Conservation (phyloP, 345 rosid genomes). For the Citrus mangshanensis region DNA sequence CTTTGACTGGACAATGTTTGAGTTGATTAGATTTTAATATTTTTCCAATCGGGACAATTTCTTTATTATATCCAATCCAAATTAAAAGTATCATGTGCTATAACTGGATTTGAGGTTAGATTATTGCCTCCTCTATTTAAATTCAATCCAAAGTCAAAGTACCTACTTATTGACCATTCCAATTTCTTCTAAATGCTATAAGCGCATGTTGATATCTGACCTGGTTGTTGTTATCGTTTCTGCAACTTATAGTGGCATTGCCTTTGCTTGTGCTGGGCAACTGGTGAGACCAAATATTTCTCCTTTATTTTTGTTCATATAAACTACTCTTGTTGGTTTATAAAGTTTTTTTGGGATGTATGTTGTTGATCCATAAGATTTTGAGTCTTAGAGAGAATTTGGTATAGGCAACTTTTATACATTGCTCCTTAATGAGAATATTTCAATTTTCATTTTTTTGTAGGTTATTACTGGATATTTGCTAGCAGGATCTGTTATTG, state of each 20-base stretch:
- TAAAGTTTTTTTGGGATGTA: background rate
- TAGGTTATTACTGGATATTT: constrained; percentile 62
- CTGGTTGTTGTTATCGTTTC: constrained; percentile 94
- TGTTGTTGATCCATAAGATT: constrained; percentile 1
- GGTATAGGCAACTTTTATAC: constrained; percentile 1
- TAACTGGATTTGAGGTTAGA: constrained; percentile 83
- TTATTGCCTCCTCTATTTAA: background rate
- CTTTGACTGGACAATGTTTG: background rate
- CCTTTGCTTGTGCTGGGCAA: constrained; percentile 99
- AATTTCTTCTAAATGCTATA: constrained; percentile 14
- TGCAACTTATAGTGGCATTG: constrained; percentile 98
- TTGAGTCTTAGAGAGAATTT: background rate
- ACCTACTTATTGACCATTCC: constrained; percentile 12
- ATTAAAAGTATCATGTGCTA: constrained; percentile 88
- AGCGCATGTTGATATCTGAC: constrained; percentile 90
- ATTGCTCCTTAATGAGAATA: background rate
- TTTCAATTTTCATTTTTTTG: constrained; percentile 12
- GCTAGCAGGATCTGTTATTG: constrained; percentile 61
- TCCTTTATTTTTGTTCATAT: constrained; percentile 18
- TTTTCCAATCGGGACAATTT: constrained; percentile 70
- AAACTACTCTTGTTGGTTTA: constrained; percentile 13
- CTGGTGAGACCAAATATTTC: constrained; percentile 52
- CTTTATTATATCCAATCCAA: constrained; percentile 93
- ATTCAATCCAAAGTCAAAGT: background rate
- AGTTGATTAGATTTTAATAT: background rate